These are phyloP conservation scores for Isochrysis galbana DNA, from an alignment of 78 protist genomes.

Conservation along the genomic window DNA sequence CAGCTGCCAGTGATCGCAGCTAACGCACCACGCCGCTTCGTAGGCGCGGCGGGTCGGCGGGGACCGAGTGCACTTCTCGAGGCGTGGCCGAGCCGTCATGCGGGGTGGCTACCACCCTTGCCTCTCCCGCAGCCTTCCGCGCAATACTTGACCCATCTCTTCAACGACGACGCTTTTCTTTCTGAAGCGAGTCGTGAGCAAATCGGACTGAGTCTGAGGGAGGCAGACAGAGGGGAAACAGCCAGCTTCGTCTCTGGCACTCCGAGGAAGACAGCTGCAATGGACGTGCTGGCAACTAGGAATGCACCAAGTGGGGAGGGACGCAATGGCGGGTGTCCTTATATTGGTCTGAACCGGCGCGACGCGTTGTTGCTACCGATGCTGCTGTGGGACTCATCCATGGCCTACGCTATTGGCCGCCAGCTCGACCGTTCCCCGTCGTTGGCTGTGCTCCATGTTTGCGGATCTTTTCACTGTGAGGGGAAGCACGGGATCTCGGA, in stretches of 20 bases:
- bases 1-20: not conserved
- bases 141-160: too few relatives aligned
- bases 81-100: not conserved
- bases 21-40: not conserved
- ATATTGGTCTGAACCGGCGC: not conserved
- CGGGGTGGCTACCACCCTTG: not conserved
- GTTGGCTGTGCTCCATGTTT: not conserved
- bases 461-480: not conserved
- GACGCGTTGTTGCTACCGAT: not conserved
- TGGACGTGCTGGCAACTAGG: too few relatives aligned
- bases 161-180: too few relatives aligned
- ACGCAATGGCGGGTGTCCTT: not conserved
- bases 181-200: not conserved
- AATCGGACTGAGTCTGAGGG: not conserved
- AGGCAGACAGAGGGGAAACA: not conserved
- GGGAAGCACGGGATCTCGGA: not conserved
- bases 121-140: not conserved
- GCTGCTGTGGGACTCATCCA: not conserved
- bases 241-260: too few relatives aligned
- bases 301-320: too few relatives aligned
- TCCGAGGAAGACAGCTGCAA: too few relatives aligned
- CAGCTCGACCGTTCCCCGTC: not conserved
- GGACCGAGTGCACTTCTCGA: too few relatives aligned
- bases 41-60: not conserved
- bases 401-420: not conserved